Evolutionary conservation across 1,284 basidiomycete species (phyloP).

Genomic region (Ganoderma sinense): DNA sequence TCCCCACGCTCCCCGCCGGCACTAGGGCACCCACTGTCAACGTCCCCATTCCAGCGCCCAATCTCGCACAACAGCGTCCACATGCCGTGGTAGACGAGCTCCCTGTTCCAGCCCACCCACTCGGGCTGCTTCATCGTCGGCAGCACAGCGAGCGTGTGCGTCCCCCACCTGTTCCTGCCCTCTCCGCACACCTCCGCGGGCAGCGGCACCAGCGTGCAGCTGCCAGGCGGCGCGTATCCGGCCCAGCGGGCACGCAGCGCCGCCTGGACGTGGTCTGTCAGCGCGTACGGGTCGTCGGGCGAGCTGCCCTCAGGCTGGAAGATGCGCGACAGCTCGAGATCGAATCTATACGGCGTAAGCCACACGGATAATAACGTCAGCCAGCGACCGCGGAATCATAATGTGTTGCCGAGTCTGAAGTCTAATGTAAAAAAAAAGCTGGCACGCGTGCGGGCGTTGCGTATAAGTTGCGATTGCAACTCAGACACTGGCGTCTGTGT

Average conservation of each 20-base stretch:
- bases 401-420: not conserved
- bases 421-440: not conserved
- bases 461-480: not conserved
- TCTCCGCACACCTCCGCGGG: slow-evolving; percentile 7
- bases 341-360: slow-evolving; percentile 16
- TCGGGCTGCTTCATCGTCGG: slow-evolving; percentile 35
- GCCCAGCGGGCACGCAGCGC: slow-evolving; percentile 20
- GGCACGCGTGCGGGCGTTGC: not conserved
- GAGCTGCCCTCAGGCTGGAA: slow-evolving; percentile 21
- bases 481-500: not conserved
- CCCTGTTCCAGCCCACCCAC: slow-evolving; percentile 33
- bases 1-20: not conserved
- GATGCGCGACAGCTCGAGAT: slow-evolving; percentile 27
- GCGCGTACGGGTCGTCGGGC: slow-evolving; percentile 16
- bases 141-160: slow-evolving; percentile 26
- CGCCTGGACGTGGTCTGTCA: slow-evolving; percentile 24
- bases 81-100: slow-evolving; percentile 34
- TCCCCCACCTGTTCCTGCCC: slow-evolving; percentile 16
- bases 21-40: not conserved
- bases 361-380: not conserved
- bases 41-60: slow-evolving; percentile 26
- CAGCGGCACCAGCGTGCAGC: slow-evolving; percentile 29
- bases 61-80: slow-evolving; percentile 33
- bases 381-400: not conserved
- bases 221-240: slow-evolving; percentile 29